Evolutionary conservation across 2,329 filamentous ascomycete genomes (phyloP).

Genomic region (Dothideomycetes sp.): DNA sequence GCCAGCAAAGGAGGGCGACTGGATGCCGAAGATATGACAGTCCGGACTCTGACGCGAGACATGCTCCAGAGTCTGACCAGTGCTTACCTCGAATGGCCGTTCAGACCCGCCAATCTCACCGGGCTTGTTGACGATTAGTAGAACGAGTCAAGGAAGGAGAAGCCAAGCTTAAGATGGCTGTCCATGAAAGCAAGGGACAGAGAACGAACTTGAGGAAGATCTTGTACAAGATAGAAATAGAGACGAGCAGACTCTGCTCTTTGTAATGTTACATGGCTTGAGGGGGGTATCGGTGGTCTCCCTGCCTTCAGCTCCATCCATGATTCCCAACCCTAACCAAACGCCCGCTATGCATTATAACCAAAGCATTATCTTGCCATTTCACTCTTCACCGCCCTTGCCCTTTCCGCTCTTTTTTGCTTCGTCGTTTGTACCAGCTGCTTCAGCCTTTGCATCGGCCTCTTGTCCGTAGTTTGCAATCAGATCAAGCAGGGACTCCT

Average conservation of each 20-base stretch:
- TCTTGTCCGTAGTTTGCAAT: slow-evolving; percentile 36
- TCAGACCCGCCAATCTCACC: slow-evolving; percentile 27
- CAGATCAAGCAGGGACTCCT: slow-evolving; percentile 47
- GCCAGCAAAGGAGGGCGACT: slow-evolving; percentile 33
- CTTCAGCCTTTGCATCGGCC: slow-evolving; percentile 28
- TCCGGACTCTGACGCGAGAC: slow-evolving; percentile 38
- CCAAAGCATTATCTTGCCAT: not conserved
- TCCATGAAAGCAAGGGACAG: no score
- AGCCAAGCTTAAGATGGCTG: no score
- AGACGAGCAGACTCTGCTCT: no score
- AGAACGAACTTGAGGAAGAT: no score
- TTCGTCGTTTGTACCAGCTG: slow-evolving; percentile 28
- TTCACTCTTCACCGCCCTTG: slow-evolving; percentile 22
- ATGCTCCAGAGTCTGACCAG: slow-evolving; percentile 50
- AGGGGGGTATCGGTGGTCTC: slow-evolving; percentile 4
- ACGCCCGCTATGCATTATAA: slow-evolving; percentile 9
- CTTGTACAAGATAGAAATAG: no score
- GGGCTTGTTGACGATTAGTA: no score
- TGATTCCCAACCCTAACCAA: slow-evolving; percentile 1
- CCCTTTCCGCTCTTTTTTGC: slow-evolving; percentile 26
- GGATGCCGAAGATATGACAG: slow-evolving; percentile 31
- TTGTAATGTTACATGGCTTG: no score
- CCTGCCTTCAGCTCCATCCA: not conserved
- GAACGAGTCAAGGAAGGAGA: no score
- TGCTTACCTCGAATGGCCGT: slow-evolving; percentile 57